phyloP scores from a whole-genome alignment of 306 rosid genomes.

The Casuarina glauca region DNA sequence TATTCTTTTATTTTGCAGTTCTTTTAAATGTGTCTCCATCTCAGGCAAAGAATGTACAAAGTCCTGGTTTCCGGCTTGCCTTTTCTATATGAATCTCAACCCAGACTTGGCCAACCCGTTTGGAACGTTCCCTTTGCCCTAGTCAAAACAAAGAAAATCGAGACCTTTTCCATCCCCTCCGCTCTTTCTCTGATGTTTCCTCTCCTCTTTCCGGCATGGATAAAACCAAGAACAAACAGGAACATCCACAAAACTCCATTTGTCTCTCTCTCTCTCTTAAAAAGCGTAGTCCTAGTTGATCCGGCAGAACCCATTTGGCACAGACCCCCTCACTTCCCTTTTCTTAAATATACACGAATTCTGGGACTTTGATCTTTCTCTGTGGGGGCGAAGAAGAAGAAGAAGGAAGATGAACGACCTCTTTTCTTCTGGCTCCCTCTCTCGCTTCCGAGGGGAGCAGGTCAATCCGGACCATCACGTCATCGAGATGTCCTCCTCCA shows the following conservation, averaged over 20 bases:
- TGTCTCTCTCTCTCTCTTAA: neutral
- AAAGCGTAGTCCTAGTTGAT: no score
- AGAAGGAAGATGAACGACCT: constrained; percentile 61
- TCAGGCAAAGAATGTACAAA: no score
- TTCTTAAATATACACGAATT: no score
- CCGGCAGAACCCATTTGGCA: neutral
- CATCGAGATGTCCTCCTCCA: constrained; percentile 53
- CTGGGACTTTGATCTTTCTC: neutral
- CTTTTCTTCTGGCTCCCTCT: constrained; percentile 63
- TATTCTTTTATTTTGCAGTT: no score
- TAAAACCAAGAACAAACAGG: neutral
- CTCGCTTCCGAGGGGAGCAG: constrained; percentile 61
- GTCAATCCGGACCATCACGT: constrained; percentile 44
- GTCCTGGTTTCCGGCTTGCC: no score
- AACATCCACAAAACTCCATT: no score
- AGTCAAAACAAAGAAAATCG: no score
- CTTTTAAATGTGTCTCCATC: no score
- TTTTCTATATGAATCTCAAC: no score
- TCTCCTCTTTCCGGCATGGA: neutral
- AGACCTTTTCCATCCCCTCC: neutral
- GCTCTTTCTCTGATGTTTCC: no score
- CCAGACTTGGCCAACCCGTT: no score
- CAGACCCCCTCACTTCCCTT: neutral
- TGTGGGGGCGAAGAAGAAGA: neutral
- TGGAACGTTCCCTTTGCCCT: neutral